Base-by-base conservation (phyloP, 2,329 filamentous ascomycete species). In the Colletotrichum sp. region DNA sequence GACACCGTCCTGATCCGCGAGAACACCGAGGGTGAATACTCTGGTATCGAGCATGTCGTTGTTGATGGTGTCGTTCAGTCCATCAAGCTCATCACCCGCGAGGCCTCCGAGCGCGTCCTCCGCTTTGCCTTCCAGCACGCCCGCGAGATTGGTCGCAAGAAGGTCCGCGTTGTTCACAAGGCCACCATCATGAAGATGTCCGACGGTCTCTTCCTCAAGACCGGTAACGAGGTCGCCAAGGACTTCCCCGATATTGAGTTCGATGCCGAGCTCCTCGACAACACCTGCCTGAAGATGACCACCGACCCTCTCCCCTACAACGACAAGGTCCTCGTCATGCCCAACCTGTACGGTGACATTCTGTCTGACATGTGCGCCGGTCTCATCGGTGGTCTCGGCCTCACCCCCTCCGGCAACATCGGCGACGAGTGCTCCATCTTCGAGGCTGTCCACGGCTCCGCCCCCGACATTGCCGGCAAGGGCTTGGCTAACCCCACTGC, bases 101-200 rank as follows among this genome's bases (percentile, higher is more conserved):
- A 96, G 85, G 97, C 97, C 79, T 96, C 93, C 80, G 97, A 99
- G 93, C 94, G 97, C 82, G 97, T 99, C 71, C 93, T 98, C 80
- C 94, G 96, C 84, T 99, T 96, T 87, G 97, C 98, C 82, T 99
- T 99, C 93, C 96, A 99, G 90, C 96, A 99, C 86, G 97, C 97
- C 81, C 91, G 97, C 87, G 92, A 95, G 81, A 94, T 98, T 83
- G 96, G 96, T 88, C 95, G 95, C 90, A 96, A 93, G 85, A 98
- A 98, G 94, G 96, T 98, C 83, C 95, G 96, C 84, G 96, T 96
- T 76, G 96, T 98, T 79, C 97, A 99, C 94, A 99, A 99, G 93
- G 97, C 97, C 86, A 98, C 97, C 84, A 99, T 99, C 90, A 99
- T 99, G 97, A 99, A 99, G 93, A 98, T 98, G 95, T 96, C 94